These are phyloP conservation scores for Eutreptiella sp. DNA, from an alignment of 208 protist genomes.

Conservation along the genomic window DNA sequence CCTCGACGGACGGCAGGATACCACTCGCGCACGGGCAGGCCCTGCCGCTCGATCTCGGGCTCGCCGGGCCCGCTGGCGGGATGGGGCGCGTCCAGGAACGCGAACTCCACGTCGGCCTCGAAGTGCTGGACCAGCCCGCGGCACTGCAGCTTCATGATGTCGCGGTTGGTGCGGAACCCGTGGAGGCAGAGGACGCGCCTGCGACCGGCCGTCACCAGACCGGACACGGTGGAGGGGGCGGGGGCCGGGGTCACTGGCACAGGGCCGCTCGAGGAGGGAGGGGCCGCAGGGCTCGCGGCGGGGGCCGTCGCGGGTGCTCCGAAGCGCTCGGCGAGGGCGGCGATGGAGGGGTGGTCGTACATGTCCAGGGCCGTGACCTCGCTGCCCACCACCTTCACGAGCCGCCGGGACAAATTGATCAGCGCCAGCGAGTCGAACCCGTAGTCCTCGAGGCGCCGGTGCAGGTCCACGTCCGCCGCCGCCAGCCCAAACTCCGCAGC, in stretches of 20 bases:
- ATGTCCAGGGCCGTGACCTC: constrained; percentile 24
- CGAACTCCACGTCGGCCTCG: too few relatives aligned
- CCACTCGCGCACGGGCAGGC: too few relatives aligned
- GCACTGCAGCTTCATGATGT: background rate
- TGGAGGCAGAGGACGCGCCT: constrained; percentile 10
- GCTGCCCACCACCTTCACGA: constrained; percentile 27
- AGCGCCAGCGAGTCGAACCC: constrained; percentile 35
- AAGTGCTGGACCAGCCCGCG: too few relatives aligned
- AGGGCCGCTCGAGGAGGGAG: background rate
- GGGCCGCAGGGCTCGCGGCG: background rate
- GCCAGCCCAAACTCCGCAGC: constrained; percentile 15
- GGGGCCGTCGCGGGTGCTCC: background rate
- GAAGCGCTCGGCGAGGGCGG: constrained; percentile 18
- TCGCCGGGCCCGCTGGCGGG: background rate
- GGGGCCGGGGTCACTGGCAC: too few relatives aligned
- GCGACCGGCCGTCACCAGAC: background rate
- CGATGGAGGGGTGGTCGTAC: constrained; percentile 24
- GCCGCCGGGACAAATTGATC: constrained; percentile 24
- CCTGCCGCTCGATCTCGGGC: background rate
- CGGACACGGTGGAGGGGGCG: too few relatives aligned
- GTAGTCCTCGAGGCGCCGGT: constrained; percentile 13
- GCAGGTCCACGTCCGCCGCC: constrained; percentile 18
- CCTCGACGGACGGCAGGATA: too few relatives aligned
- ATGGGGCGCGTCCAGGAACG: constrained; percentile 4
- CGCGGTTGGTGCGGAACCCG: background rate